Conservation (phyloP, 164 flowering plant species). For the Warburgia ugandensis region DNA sequence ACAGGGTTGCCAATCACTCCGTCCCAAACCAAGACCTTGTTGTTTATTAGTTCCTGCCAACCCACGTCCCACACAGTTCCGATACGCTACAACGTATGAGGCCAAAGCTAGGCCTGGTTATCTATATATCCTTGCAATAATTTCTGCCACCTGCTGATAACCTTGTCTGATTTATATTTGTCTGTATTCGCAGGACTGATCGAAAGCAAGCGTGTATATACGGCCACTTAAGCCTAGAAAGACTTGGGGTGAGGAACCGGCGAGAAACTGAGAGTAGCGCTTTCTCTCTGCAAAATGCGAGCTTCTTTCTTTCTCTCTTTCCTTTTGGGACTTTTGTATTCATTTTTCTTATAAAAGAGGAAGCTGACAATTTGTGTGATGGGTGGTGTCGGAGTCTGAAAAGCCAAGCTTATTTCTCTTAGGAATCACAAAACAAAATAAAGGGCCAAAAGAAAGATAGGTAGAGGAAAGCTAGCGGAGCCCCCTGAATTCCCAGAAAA, state of each 20-base stretch:
- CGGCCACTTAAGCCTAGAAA: neutral
- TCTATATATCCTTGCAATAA: no score
- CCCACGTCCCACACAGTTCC: no score
- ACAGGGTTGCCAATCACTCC: no score
- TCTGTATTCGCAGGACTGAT: constrained; percentile 15
- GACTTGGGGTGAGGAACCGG: no score
- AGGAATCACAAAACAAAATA: constrained; percentile 7
- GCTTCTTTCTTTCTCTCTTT: constrained; percentile 3
- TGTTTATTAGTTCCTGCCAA: no score
- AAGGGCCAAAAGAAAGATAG: neutral
- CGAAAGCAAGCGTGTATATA: constrained; percentile 1
- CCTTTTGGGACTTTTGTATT: neutral
- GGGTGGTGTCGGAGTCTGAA: constrained; percentile 20
- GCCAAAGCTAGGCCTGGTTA: no score
- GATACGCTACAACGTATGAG: no score
- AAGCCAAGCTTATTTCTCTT: constrained; percentile 18
- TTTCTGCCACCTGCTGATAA: constrained; percentile 15
- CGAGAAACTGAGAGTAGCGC: neutral
- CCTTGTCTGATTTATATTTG: constrained; percentile 29
- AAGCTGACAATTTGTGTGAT: constrained; percentile 23
- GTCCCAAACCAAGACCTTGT: neutral
- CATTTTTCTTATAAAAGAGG: constrained; percentile 11
- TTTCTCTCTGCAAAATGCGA: neutral
- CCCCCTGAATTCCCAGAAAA: constrained; percentile 10
- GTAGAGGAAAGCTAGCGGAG: constrained; percentile 2